Percentiles rank a stretch among this genome's conserved stretches.
Evolutionary conservation across 768 basidiomycete species (phyloP).

Genomic region (Lactarius quietus): DNA sequence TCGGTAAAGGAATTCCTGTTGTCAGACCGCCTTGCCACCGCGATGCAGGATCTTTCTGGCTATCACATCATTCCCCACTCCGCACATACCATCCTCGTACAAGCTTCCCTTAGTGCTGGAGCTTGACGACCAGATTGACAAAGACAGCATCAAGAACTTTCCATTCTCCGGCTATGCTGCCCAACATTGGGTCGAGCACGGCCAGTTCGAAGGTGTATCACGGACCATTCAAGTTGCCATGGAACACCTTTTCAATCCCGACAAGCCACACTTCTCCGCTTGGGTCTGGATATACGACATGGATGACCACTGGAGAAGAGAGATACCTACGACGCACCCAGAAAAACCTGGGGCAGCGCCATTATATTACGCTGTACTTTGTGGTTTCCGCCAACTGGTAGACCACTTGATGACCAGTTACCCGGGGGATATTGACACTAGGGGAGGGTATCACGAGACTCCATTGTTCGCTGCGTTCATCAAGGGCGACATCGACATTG

Average conservation of each 20-base stretch:
- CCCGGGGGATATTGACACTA: not conserved
- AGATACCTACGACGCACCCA: not conserved
- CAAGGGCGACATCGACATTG: not conserved
- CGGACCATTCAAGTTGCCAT: not conserved
- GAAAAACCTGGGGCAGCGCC: not conserved
- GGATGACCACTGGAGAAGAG: not conserved
- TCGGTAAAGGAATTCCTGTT: no score
- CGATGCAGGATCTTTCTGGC: no score
- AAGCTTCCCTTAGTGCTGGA: no score
- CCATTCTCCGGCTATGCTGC: no score
- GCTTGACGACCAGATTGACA: no score
- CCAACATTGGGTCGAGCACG: constrained; percentile 1
- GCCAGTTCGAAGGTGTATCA: not conserved
- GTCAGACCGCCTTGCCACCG: no score
- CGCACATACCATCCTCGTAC: no score
- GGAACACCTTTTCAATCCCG: constrained; percentile 2
- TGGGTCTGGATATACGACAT: constrained; percentile 10
- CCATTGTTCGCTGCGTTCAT: not conserved
- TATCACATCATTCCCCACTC: no score
- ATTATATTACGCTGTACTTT: not conserved
- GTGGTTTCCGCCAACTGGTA: not conserved
- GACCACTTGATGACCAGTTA: not conserved
- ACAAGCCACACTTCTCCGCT: not conserved
- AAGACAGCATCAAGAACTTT: no score
- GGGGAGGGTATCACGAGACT: not conserved